Evolutionary conservation across 495 filamentous ascomycete genomes (phyloP).

Genomic region (Annulohypoxylon moriforme): DNA sequence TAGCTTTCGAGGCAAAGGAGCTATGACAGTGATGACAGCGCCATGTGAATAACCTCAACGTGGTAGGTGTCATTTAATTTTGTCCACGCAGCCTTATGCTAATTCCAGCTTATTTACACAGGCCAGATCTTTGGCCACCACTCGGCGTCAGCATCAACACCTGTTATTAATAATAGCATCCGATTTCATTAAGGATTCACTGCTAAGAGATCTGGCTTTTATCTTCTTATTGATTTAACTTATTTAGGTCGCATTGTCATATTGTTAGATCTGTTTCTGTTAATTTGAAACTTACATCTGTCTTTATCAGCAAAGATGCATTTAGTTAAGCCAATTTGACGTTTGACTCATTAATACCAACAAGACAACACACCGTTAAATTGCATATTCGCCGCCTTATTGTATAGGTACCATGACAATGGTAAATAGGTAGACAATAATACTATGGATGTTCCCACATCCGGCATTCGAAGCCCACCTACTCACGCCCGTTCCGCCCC

Average conservation of each 20-base stretch:
- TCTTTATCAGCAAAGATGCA: not conserved
- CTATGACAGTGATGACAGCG: constrained; percentile 4
- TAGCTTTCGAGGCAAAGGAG: constrained; percentile 13
- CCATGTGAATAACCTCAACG: constrained; percentile 10
- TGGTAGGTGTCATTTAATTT: constrained; percentile 5
- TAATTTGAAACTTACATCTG: not conserved
- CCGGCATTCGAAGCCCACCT: not conserved
- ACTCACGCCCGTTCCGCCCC: not conserved
- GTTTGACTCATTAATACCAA: not conserved
- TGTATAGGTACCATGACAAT: no score
- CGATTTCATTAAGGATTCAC: not conserved
- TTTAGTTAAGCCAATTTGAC: not conserved
- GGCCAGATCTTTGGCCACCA: constrained; percentile 15
- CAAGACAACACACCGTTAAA: not conserved
- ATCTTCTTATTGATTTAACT: not conserved
- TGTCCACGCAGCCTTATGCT: not conserved
- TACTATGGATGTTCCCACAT: not conserved
- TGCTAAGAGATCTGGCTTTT: constrained; percentile 22
- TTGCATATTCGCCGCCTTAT: no score
- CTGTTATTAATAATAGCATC: not conserved
- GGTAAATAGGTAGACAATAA: not conserved
- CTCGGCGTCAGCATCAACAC: not conserved
- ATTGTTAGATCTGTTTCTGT: not conserved
- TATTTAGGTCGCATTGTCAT: not conserved
- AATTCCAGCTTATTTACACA: not conserved